These are phyloP conservation scores for Ustilago trichophora DNA, from an alignment of 1,284 basidiomycete genomes.

Conservation along the genomic window DNA sequence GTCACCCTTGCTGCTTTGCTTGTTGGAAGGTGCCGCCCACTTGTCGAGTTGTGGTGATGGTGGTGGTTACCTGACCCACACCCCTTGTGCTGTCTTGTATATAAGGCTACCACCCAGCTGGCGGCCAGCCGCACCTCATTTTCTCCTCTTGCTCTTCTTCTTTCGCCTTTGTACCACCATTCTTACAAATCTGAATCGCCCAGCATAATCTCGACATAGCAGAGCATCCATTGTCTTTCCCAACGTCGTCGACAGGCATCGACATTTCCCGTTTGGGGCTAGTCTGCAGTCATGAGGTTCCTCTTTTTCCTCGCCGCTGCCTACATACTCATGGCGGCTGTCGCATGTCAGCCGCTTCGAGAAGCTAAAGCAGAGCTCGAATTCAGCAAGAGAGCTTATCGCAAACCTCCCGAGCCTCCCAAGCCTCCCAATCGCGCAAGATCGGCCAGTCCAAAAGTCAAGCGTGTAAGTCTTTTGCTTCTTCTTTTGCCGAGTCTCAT, in stretches of 20 bases:
- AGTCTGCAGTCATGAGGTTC: constrained; percentile 2
- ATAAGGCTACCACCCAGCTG: too few species aligned
- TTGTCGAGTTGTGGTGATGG: too few species aligned
- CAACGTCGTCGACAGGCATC: constrained; percentile 2
- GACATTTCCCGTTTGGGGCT: not conserved
- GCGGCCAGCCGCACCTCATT: too few species aligned
- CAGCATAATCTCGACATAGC: too few species aligned
- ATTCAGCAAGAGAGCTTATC: constrained; percentile 12
- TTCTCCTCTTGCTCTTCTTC: too few species aligned
- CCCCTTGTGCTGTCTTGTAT: too few species aligned
- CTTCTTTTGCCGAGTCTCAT: not conserved
- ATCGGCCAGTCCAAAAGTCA: constrained; percentile 1
- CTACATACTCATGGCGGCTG: constrained; percentile 22
- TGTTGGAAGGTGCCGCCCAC: too few species aligned
- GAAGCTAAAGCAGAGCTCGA: constrained; percentile 17
- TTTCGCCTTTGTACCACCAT: too few species aligned
- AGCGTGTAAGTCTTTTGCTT: constrained; percentile 23
- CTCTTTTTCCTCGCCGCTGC: constrained; percentile 5
- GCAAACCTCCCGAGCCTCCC: not conserved
- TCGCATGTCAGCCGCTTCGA: constrained; percentile 29
- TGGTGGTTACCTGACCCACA: too few species aligned
- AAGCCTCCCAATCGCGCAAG: not conserved
- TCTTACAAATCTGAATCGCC: too few species aligned
- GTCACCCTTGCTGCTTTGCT: too few species aligned
- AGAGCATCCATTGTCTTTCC: not conserved